A percentile compares a stretch with the other conserved stretches of the same genome.
Evolutionary conservation across 805 yeast species (phyloP).

Genomic region (Schizosaccharomyces lindneri): DNA sequence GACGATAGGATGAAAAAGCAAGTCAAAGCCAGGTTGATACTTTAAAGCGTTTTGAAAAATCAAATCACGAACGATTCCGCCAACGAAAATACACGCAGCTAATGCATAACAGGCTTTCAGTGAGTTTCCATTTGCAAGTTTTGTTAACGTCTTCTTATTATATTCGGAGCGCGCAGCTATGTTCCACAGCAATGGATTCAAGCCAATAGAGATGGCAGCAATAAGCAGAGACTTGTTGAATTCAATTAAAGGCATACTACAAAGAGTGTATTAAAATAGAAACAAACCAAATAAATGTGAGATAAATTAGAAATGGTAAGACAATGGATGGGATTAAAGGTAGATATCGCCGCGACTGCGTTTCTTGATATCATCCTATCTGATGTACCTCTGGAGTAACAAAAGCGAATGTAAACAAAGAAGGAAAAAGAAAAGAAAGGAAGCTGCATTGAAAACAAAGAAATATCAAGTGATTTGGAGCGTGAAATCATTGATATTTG

Average conservation of each 20-base stretch:
- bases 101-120: constrained; percentile 61
- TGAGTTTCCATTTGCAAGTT: constrained; percentile 38
- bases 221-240: neutral
- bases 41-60: constrained; percentile 48
- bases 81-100: constrained; percentile 58
- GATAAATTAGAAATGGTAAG: no score
- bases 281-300: no score
- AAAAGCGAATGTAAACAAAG: no score
- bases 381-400: no score
- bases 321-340: no score
- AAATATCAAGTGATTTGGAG: no score
- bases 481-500: no score
- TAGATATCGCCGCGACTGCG: no score
- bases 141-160: constrained; percentile 51
- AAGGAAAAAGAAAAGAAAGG: no score
- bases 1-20: constrained; percentile 19
- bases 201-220: constrained; percentile 41
- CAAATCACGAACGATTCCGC: constrained; percentile 65
- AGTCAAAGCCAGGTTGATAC: constrained; percentile 41
- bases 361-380: no score
- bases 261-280: no score
- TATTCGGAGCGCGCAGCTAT: constrained; percentile 68
- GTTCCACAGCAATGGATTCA: constrained; percentile 94
- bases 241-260: neutral
- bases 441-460: no score